Evolutionary conservation across 768 basidiomycete genomes (phyloP).

Genomic region (Russula brevipes): DNA sequence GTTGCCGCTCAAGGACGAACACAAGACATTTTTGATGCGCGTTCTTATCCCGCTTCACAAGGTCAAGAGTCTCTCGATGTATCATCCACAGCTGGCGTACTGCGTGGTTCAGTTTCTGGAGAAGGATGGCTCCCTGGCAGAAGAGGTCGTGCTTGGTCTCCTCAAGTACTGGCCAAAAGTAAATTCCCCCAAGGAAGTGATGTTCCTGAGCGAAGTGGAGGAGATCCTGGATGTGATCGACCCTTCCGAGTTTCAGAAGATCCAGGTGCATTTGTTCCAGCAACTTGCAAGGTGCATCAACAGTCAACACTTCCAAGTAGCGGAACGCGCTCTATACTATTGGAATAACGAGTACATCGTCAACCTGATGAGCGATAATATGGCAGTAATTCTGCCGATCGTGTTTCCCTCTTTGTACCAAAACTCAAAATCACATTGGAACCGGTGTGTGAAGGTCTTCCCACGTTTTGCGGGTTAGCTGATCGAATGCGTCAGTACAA

Average conservation of each 20-base stretch:
- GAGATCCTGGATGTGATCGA: conserved; percentile 98
- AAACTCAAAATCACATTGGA: conserved; percentile 98
- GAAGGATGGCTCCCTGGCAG: conserved; percentile 86
- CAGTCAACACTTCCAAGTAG: conserved; percentile 99
- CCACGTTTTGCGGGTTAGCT: conserved; percentile 2
- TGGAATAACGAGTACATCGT: conserved; percentile 99
- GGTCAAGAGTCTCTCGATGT: conserved; percentile 94
- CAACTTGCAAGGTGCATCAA: conserved; percentile 97
- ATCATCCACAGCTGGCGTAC: conserved; percentile 98
- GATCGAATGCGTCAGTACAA: conserved; percentile 58
- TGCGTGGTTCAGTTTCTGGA: conserved; percentile 99
- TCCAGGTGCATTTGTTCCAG: conserved; percentile 86
- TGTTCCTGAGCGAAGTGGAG: conserved; percentile 99
- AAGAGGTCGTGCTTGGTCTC: conserved; percentile 95
- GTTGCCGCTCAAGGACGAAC: conserved; percentile 95
- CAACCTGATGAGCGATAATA: conserved; percentile 97
- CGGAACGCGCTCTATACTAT: conserved; percentile 92
- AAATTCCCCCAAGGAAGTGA: conserved; percentile 98
- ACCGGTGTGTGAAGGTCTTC: conserved; percentile 58
- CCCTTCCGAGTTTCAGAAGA: conserved; percentile 92
- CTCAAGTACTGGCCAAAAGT: conserved; percentile 99
- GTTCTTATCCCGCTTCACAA: conserved; percentile 96
- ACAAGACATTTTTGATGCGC: conserved; percentile 94
- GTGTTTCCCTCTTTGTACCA: conserved; percentile 95
- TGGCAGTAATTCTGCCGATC: conserved; percentile 82